Evolutionary conservation across 441 rosid genomes (phyloP), one percentile per base, ranked within the genome.

Genomic region (Melastoma candidum): DNA sequence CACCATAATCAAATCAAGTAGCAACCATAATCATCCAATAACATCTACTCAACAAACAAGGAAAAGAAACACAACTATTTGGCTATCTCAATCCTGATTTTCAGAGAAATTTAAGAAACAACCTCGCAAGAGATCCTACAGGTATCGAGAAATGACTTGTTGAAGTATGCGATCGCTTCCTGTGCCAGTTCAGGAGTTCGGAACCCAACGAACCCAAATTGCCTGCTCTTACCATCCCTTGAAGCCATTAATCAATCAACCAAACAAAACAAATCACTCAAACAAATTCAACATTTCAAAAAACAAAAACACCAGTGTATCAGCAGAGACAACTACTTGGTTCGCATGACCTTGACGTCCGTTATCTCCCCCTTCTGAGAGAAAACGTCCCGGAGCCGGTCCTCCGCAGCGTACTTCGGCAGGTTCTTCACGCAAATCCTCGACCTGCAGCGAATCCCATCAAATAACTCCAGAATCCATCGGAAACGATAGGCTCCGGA

Each of bases 361-460:
- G 94, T 92, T 36, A 85, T 74, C 71, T 92, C 96, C 54, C 96
- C 98, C 60, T 79, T 85, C 74, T 70, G 71, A 0, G 98, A 83
- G 62, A 85, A 85, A 26, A 69, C 17, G 17, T 83, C 90, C 5
- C 87, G 73, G 46, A 88, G 74, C 13, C 83, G 78, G 54, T 77
- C 85, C 72, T 77, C 94, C 2, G 63, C 62, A 26, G 75, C 75
- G 61, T 79, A 65, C 53, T 80, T 82, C 3, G 98, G 95, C 58
- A 88, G 69, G 70, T 74, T 75, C 72, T 85, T 92, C 50, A 87
- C 87, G 49, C 79, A 79, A 36, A 92, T 80, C 53, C 95, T 79
- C 17, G 98, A 90, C 98, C 97, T 87, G 51, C 11, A 66, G 36
- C 36, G 36, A 29, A 29, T 29, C 7, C 36, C 36, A 29, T 29